Evolutionary conservation across 192 early-diverging fungal species (phyloP).

Genomic region (Linnemannia schmuckeri): DNA sequence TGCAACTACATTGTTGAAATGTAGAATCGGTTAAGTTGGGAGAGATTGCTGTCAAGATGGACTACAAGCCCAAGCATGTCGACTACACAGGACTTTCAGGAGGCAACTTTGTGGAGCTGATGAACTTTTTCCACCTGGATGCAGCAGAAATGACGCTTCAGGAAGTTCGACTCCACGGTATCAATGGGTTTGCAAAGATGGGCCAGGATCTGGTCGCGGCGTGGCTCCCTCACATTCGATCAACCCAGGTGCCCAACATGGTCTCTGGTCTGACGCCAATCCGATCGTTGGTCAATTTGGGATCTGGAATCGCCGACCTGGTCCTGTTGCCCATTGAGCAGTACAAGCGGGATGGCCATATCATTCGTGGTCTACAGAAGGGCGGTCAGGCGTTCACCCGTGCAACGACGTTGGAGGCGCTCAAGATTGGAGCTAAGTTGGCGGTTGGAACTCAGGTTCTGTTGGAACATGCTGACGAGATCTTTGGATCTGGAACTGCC

Average conservation of each 20-base stretch:
- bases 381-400: constrained; percentile 92
- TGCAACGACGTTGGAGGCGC: constrained; percentile 91
- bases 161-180: constrained; percentile 80
- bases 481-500: constrained; percentile 65
- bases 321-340: constrained; percentile 94
- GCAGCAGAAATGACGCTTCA: constrained; percentile 91
- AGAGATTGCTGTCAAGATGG: constrained; percentile 88
- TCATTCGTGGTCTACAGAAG: constrained; percentile 88
- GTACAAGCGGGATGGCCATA: constrained; percentile 91
- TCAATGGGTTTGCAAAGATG: constrained; percentile 78
- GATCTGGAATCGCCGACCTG: constrained; percentile 92
- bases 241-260: constrained; percentile 90
- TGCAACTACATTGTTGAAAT: not conserved
- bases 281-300: constrained; percentile 90
- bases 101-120: constrained; percentile 84
- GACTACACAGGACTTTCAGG: constrained; percentile 78
- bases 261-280: constrained; percentile 92
- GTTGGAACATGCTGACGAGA: constrained; percentile 90
- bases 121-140: constrained; percentile 95
- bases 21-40: constrained; percentile 74
- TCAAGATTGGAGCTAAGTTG: constrained; percentile 87
- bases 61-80: constrained; percentile 97
- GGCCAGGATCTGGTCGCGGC: constrained; percentile 72
- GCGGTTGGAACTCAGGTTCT: constrained; percentile 92
- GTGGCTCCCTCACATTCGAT: constrained; percentile 95